Evolutionary conservation across 495 filamentous ascomycete genomes (phyloP).

Genomic region (Oidiodendron maius): DNA sequence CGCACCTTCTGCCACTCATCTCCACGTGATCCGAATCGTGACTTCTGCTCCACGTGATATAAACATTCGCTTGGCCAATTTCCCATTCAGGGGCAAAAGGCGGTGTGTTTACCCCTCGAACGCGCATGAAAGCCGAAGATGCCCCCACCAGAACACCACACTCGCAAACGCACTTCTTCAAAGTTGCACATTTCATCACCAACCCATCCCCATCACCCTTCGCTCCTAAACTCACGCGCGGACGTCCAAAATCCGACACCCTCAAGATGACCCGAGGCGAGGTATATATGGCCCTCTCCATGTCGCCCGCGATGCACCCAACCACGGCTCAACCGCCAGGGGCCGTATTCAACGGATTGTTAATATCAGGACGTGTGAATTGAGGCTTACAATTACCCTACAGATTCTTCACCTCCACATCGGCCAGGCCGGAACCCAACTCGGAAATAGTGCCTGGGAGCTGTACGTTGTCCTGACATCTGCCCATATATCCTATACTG

Average conservation of each 20-base stretch:
- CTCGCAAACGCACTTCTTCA: background rate
- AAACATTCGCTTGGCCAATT: too few relatives aligned
- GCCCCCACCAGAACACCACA: conserved; percentile 2
- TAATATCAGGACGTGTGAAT: too few relatives aligned
- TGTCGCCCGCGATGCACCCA: background rate
- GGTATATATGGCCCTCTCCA: conserved; percentile 1
- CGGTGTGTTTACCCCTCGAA: conserved; percentile 3
- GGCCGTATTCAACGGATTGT: too few relatives aligned
- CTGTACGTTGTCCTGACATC: conserved; percentile 54
- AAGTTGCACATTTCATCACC: background rate
- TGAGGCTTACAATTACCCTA: background rate
- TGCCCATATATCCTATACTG: conserved; percentile 10
- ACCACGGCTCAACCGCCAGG: background rate
- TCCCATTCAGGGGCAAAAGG: conserved; percentile 8
- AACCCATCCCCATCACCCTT: conserved; percentile 1
- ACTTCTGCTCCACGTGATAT: too few relatives aligned
- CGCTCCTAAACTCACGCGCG: background rate
- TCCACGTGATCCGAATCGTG: too few relatives aligned
- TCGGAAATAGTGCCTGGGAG: conserved; percentile 93
- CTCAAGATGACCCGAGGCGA: conserved; percentile 14
- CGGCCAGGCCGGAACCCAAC: conserved; percentile 89
- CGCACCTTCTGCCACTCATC: too few relatives aligned
- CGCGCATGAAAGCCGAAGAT: background rate
- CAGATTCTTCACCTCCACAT: conserved; percentile 87
- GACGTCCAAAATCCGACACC: background rate